phyloP scores from a whole-genome alignment of 768 basidiomycete species.

The Tylopilus subfusipes region DNA sequence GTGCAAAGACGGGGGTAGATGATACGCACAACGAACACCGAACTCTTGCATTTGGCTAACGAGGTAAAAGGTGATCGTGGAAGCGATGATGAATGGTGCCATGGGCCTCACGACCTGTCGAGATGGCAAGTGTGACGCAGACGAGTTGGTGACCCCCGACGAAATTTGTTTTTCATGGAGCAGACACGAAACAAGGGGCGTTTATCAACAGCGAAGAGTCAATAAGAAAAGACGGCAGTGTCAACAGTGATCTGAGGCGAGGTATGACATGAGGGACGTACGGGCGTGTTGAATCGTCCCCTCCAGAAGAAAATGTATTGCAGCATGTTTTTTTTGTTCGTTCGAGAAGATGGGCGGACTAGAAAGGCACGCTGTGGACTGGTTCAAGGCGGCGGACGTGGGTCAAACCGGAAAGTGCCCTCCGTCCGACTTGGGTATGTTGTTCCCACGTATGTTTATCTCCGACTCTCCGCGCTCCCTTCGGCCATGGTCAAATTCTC shows the following conservation, averaged over 20 bases:
- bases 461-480: not conserved
- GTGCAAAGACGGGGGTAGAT: too few species aligned
- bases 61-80: conserved; percentile 60
- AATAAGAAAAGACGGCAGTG: not conserved
- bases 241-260: not conserved
- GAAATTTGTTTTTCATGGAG: not conserved
- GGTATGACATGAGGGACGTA: conserved; percentile 8
- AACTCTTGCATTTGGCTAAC: conserved; percentile 65
- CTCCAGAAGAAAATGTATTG: conserved; percentile 27
- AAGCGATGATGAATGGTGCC: conserved; percentile 78
- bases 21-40: conserved; percentile 64
- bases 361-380: not conserved
- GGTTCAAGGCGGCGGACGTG: conserved; percentile 10
- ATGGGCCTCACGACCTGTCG: conserved; percentile 70
- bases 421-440: conserved; percentile 5
- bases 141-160: not conserved
- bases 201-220: not conserved
- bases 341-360: too few species aligned
- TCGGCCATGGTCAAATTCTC: not conserved
- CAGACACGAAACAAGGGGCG: not conserved
- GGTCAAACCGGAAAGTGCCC: conserved; percentile 24
- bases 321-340: conserved; percentile 12
- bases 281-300: conserved; percentile 28
- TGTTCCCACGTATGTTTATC: conserved; percentile 25
- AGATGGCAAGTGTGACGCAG: too few species aligned